Evolutionary conservation across 805 yeast genomes (phyloP).

Genomic region (Blastobotrys chiropterorum): DNA sequence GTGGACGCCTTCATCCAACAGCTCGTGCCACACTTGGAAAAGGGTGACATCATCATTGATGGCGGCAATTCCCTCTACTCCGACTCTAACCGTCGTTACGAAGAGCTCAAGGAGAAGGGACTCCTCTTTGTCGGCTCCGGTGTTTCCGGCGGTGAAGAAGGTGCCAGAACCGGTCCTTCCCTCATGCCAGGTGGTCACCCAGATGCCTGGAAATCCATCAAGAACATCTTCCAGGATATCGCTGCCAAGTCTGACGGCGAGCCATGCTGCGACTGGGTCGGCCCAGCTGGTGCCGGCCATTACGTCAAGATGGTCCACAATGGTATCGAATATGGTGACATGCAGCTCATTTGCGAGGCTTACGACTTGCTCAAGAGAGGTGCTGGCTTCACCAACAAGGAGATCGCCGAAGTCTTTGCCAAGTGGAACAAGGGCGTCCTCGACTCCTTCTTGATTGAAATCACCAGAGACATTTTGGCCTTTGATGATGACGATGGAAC

Average conservation of each 20-base stretch:
- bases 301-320: conserved; percentile 99
- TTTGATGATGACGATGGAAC: conserved; percentile 85
- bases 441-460: conserved; percentile 94
- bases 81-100: conserved; percentile 95
- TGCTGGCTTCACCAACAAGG: conserved; percentile 84
- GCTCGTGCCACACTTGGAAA: conserved; percentile 83
- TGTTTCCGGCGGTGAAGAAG: conserved; percentile 99
- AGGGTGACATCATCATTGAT: conserved; percentile 97
- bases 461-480: conserved; percentile 90
- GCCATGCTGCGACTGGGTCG: conserved; percentile 99
- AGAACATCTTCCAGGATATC: conserved; percentile 91
- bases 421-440: conserved; percentile 96
- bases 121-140: conserved; percentile 95
- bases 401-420: conserved; percentile 86
- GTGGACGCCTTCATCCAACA: conserved; percentile 88
- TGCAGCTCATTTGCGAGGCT: conserved; percentile 98
- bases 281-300: conserved; percentile 98
- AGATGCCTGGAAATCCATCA: conserved; percentile 98
- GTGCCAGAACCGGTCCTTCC: conserved; percentile 99
- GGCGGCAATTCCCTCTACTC: conserved; percentile 99
- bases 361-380: conserved; percentile 93
- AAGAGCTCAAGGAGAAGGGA: conserved; percentile 79
- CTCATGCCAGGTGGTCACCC: conserved; percentile 99
- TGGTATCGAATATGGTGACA: conserved; percentile 99
- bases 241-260: conserved; percentile 97